A percentile compares a stretch with the other conserved stretches of the same genome.
These are phyloP conservation scores for Penicillium sp. DNA, from an alignment of 2,329 filamentous ascomycete species.

Conservation along the genomic window DNA sequence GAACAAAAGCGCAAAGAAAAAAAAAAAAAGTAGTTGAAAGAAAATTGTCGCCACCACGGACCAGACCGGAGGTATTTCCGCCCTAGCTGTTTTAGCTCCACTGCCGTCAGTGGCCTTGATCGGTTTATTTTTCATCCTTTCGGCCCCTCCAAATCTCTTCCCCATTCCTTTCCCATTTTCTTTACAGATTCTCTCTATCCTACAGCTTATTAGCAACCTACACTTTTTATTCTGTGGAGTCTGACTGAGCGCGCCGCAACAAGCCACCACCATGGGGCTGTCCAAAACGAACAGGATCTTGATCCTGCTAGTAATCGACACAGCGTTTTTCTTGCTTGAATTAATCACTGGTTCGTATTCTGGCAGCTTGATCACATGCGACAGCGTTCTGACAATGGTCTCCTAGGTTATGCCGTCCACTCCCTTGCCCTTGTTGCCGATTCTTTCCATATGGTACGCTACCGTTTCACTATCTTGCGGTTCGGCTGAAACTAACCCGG, in stretches of 20 bases:
- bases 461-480: neutral
- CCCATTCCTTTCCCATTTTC: neutral
- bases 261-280: conserved; percentile 63
- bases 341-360: conserved; percentile 62
- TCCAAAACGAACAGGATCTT: conserved; percentile 91
- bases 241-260: conserved; percentile 23
- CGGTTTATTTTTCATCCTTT: conserved; percentile 2
- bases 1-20: neutral
- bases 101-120: conserved; percentile 9
- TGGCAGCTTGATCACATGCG: neutral
- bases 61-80: conserved; percentile 18
- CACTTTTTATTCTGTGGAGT: conserved; percentile 4
- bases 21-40: neutral
- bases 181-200: neutral
- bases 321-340: conserved; percentile 86
- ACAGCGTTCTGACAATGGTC: conserved; percentile 14
- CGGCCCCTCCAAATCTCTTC: neutral
- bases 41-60: conserved; percentile 16
- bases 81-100: conserved; percentile 14
- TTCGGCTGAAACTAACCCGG: neutral
- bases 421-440: conserved; percentile 93
- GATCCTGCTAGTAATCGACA: conserved; percentile 88
- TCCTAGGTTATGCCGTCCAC: conserved; percentile 71
- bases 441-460: conserved; percentile 90
- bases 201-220: neutral